A percentile compares a stretch with the other conserved stretches of the same genome.
Conservation (phyloP, 257 asterid genomes). For the Pogostemon cablin region DNA sequence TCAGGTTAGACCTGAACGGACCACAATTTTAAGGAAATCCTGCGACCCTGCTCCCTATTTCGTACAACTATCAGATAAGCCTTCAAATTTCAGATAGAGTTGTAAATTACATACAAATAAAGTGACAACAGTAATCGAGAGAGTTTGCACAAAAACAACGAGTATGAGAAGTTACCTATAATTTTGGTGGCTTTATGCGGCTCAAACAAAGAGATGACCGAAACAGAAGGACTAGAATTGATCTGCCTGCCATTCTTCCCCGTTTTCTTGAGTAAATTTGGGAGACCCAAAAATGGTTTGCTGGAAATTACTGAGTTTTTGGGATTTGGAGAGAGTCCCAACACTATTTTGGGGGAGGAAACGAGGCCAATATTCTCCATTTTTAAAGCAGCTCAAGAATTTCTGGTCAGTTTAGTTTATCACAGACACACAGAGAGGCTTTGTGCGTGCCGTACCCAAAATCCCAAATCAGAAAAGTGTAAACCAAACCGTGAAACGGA, state of each 20-base stretch:
- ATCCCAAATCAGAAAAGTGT: constrained; percentile 27
- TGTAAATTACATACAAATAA: constrained; percentile 13
- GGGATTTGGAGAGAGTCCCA: constrained; percentile 62
- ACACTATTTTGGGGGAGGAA: constrained; percentile 68
- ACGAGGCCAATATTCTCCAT: constrained; percentile 73
- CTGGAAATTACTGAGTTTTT: constrained; percentile 44
- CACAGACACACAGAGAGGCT: constrained; percentile 22
- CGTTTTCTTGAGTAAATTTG: constrained; percentile 46
- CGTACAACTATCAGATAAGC: constrained; percentile 9
- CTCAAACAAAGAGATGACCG: constrained; percentile 48
- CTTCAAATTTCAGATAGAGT: constrained; percentile 14
- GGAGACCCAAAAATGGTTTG: constrained; percentile 63
- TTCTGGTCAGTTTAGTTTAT: constrained; percentile 17
- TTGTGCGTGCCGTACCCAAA: constrained; percentile 21
- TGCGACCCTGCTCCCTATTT: neutral
- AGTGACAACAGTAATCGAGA: constrained; percentile 1
- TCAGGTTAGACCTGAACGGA: neutral
- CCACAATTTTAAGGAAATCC: neutral
- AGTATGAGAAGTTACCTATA: constrained; percentile 46
- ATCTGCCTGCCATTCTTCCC: constrained; percentile 36
- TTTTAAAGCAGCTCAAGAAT: constrained; percentile 11
- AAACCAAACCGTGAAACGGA: constrained; percentile 7
- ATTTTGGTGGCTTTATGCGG: constrained; percentile 51
- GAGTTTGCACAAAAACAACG: neutral
- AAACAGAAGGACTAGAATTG: constrained; percentile 43